A percentile compares a stretch with the other conserved stretches of the same genome.
phyloP scores from a whole-genome alignment of 2,329 filamentous ascomycete genomes.

The Podosphaera xanthii region DNA sequence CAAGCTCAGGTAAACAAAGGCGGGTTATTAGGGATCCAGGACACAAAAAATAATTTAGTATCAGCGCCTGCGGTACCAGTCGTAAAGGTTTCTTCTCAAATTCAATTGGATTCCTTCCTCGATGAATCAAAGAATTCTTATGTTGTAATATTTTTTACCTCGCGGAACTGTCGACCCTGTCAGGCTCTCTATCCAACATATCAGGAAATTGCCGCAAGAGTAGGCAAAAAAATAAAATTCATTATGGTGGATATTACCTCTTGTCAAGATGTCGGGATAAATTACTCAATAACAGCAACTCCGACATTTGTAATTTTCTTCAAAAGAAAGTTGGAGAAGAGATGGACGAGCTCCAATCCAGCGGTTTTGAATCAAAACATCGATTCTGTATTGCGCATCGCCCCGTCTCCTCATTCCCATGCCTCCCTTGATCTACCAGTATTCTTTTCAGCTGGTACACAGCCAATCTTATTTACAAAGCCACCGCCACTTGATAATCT shows the following conservation, averaged over 20 bases:
- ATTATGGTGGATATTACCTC: conserved; percentile 64
- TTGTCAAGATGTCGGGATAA: conserved; percentile 37
- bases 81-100: conserved; percentile 37
- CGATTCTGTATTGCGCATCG: conserved; percentile 50
- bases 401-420: conserved; percentile 56
- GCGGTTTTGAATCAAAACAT: conserved; percentile 47
- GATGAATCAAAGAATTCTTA: conserved; percentile 38
- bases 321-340: conserved; percentile 49
- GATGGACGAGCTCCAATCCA: conserved; percentile 60
- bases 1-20: conserved; percentile 29
- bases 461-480: conserved; percentile 48
- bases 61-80: conserved; percentile 17
- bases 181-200: conserved; percentile 63
- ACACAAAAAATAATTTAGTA: conserved; percentile 6
- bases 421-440: conserved; percentile 45
- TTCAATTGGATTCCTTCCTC: conserved; percentile 37
- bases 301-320: conserved; percentile 79
- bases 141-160: conserved; percentile 81
- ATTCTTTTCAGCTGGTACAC: conserved; percentile 37
- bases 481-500: conserved; percentile 67
- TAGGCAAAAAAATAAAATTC: conserved; percentile 42
- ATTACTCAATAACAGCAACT: conserved; percentile 50
- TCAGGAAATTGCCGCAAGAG: conserved; percentile 54
- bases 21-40: conserved; percentile 13
- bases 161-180: conserved; percentile 66